phyloP scores from a whole-genome alignment of 495 filamentous ascomycete species.

The Pseudoneurospora amorphoporcata region DNA sequence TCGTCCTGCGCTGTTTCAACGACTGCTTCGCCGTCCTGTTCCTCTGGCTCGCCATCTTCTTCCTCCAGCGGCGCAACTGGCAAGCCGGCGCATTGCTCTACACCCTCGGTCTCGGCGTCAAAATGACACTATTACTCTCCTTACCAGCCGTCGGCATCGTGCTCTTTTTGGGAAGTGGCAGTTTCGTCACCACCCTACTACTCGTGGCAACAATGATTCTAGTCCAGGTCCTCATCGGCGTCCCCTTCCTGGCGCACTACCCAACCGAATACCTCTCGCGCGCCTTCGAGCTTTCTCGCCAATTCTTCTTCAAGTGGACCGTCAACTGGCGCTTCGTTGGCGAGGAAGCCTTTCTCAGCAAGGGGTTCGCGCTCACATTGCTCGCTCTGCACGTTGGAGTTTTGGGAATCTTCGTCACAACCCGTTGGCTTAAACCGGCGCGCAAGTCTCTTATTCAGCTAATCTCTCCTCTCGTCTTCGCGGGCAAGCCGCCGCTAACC shows the following conservation, averaged over 20 bases:
- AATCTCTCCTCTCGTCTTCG: constrained; percentile 37
- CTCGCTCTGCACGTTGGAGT: constrained; percentile 58
- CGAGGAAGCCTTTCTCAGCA: constrained; percentile 72
- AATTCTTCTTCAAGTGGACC: constrained; percentile 95
- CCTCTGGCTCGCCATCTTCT: constrained; percentile 70
- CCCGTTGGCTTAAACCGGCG: constrained; percentile 38
- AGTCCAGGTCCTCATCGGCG: constrained; percentile 63
- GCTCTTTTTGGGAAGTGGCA: constrained; percentile 57
- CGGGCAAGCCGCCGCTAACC: constrained; percentile 42
- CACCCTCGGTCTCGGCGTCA: constrained; percentile 71
- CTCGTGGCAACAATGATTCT: constrained; percentile 62
- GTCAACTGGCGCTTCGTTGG: constrained; percentile 95
- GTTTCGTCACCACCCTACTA: constrained; percentile 45
- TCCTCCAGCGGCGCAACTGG: constrained; percentile 63
- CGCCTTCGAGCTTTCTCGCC: constrained; percentile 81
- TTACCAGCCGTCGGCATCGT: constrained; percentile 70
- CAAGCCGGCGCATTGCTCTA: constrained; percentile 60
- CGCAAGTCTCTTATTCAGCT: constrained; percentile 35
- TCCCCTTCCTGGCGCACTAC: constrained; percentile 64
- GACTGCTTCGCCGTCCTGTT: constrained; percentile 78
- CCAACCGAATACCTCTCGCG: constrained; percentile 60
- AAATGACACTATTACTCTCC: constrained; percentile 82
- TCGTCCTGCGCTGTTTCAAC: constrained; percentile 87
- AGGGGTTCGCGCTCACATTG: constrained; percentile 56
- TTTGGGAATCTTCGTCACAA: constrained; percentile 48